These are phyloP conservation scores for Saccharomyces hybrid DNA, from an alignment of 1,139 yeast genomes.

Conservation along the genomic window DNA sequence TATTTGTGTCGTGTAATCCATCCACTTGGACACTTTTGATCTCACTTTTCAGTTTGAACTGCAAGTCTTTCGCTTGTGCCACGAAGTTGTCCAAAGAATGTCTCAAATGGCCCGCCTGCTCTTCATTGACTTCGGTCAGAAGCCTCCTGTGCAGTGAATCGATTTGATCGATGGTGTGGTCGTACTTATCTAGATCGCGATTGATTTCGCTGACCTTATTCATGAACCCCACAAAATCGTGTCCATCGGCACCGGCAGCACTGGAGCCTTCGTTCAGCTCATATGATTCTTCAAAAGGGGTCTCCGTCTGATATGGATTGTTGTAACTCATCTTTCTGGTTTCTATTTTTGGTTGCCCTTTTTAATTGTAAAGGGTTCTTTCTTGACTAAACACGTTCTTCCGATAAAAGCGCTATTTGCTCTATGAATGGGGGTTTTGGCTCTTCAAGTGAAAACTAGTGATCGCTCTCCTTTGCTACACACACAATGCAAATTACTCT, in stretches of 20 bases:
- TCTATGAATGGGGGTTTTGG: neutral
- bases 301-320: conserved; percentile 12
- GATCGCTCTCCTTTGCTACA: neutral
- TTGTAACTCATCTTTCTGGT: conserved; percentile 12
- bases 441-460: neutral
- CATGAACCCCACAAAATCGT: conserved; percentile 73
- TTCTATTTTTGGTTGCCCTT: neutral
- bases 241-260: conserved; percentile 16
- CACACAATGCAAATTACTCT: neutral
- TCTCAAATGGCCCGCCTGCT: conserved; percentile 62
- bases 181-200: conserved; percentile 72
- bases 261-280: conserved; percentile 8
- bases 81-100: conserved; percentile 71
- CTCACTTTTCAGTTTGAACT: conserved; percentile 63
- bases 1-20: conserved; percentile 67
- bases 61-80: conserved; percentile 72
- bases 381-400: neutral
- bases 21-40: conserved; percentile 72
- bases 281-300: conserved; percentile 14
- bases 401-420: neutral
- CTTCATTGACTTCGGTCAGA: conserved; percentile 79
- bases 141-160: conserved; percentile 76
- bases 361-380: neutral
- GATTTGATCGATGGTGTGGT: conserved; percentile 66
- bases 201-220: conserved; percentile 76